phyloP scores from a whole-genome alignment of 23 red algal genomes.

The Cyanidiococcus yangmingshanensis region DNA sequence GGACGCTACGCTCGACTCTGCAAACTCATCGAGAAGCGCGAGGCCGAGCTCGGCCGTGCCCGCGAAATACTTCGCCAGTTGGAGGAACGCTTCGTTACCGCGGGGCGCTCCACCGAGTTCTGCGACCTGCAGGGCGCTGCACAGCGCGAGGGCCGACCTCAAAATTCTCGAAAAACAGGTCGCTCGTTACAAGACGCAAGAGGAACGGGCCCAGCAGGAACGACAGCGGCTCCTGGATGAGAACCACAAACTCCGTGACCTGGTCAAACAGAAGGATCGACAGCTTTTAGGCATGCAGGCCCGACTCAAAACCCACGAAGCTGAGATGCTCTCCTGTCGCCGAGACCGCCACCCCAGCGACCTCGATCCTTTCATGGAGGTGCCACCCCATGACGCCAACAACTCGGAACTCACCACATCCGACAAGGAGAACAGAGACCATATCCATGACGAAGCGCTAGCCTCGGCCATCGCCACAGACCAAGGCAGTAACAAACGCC shows the following conservation, averaged over 20 bases:
- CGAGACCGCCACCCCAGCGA: too few species aligned
- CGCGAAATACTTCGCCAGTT: background rate
- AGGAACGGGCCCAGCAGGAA: background rate
- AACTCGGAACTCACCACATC: too few species aligned
- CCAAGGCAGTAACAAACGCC: too few species aligned
- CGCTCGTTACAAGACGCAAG: background rate
- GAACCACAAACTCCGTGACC: conserved; percentile 6
- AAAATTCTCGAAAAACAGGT: background rate
- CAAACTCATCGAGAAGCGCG: background rate
- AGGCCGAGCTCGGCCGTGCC: background rate
- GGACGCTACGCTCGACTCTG: background rate
- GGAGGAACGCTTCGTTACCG: conserved; percentile 6
- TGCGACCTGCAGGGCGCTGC: background rate
- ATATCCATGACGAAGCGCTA: too few species aligned
- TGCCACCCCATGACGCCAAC: too few species aligned
- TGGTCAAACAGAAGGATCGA: conserved; percentile 15
- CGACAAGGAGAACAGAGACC: too few species aligned
- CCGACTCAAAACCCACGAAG: background rate
- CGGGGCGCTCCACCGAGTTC: background rate
- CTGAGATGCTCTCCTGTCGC: background rate
- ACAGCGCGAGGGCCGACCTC: conserved; percentile 1
- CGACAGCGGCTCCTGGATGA: background rate
- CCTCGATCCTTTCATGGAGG: too few species aligned
- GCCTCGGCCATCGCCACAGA: too few species aligned
- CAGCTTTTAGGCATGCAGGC: background rate